Evolutionary conservation across 306 rosid genomes (phyloP).

Genomic region (Pyrus bretschneideri): DNA sequence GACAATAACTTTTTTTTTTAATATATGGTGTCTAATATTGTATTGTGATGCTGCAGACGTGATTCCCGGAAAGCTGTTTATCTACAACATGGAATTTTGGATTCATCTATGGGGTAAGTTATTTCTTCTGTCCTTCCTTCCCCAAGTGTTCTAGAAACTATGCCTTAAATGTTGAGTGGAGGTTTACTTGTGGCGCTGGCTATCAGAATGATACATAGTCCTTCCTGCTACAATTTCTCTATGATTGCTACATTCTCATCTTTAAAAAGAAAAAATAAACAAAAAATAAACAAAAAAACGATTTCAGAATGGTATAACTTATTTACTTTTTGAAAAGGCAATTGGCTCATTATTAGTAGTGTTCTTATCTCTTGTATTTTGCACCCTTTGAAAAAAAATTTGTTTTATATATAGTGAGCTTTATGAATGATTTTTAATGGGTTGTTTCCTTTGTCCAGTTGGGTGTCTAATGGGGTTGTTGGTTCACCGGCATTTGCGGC

Average conservation of each 20-base stretch:
- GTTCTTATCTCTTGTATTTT: not conserved
- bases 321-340: not conserved
- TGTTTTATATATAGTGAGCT: not conserved
- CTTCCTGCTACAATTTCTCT: not conserved
- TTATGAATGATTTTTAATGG: not conserved
- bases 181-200: not conserved
- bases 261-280: not conserved
- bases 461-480: slow-evolving; percentile 96
- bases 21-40: slow-evolving; percentile 2
- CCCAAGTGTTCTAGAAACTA: not conserved
- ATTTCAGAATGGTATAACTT: not conserved
- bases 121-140: not conserved
- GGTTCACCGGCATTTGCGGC: slow-evolving; percentile 99
- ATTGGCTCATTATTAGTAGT: not conserved
- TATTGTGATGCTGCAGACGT: slow-evolving; percentile 53
- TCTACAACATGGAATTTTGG: slow-evolving; percentile 89
- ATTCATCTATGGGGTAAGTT: slow-evolving; percentile 95
- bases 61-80: slow-evolving; percentile 82
- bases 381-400: not conserved
- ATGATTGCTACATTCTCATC: not conserved
- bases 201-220: not conserved
- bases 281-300: too few relatives aligned
- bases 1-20: not conserved
- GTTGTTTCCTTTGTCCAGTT: slow-evolving; percentile 36
- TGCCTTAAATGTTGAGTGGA: not conserved